Conservation (phyloP, 2,329 filamentous ascomycete species). For the Clarireedia monteithiana region DNA sequence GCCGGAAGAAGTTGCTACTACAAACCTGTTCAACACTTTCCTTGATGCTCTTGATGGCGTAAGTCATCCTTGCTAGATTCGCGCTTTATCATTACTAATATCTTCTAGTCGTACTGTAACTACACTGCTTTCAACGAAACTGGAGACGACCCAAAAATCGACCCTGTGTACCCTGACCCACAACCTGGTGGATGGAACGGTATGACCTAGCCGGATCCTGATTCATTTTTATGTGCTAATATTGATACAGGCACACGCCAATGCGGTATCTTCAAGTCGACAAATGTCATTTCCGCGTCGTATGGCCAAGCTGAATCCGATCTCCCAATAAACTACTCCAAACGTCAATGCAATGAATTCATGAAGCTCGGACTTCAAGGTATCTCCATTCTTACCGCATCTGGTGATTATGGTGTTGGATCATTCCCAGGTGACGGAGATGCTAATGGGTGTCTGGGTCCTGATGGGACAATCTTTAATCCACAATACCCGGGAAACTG, state of each 20-base stretch:
- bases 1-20: conserved; percentile 16
- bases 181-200: conserved; percentile 35
- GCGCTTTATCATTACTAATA: background rate
- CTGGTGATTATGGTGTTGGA: conserved; percentile 51
- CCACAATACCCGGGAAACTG: conserved; percentile 56
- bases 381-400: conserved; percentile 56
- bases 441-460: conserved; percentile 38
- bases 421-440: conserved; percentile 52
- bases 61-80: background rate
- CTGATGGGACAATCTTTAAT: conserved; percentile 18
- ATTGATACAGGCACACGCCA: conserved; percentile 9
- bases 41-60: conserved; percentile 25
- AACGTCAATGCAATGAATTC: conserved; percentile 54
- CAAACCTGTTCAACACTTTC: conserved; percentile 26
- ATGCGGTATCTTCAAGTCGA: conserved; percentile 17
- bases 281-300: conserved; percentile 46
- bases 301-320: conserved; percentile 63
- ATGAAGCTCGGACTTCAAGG: conserved; percentile 60
- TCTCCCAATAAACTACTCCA: conserved; percentile 52
- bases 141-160: conserved; percentile 33
- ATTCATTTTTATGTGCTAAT: background rate
- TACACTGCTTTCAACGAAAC: conserved; percentile 37
- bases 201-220: background rate
- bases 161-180: conserved; percentile 37
- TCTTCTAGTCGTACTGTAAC: conserved; percentile 33